A percentile compares a stretch with the other conserved stretches of the same genome.
Evolutionary conservation across 139 green algal species (phyloP).

Genomic region (Pseudopediastrum boryanum): DNA sequence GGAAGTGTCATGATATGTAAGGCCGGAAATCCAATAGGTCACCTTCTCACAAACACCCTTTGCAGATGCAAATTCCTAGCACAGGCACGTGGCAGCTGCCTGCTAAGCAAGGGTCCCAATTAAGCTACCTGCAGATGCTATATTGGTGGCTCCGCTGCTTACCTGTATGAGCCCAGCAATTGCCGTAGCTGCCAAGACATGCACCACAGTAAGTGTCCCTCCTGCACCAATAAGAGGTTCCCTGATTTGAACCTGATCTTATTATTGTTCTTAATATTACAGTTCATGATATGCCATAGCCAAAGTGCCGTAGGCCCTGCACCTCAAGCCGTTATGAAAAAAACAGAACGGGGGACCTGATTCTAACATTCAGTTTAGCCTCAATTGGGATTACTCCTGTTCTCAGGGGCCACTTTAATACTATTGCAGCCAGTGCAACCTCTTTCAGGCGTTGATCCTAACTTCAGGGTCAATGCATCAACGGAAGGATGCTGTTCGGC

Average conservation of each 20-base stretch:
- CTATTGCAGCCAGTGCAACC: too few species aligned
- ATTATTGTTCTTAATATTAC: too few species aligned
- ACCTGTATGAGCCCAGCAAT: constrained; percentile 72
- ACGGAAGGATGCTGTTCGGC: background rate
- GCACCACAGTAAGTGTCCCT: constrained; percentile 60
- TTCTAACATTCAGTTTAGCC: background rate
- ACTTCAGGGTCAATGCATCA: background rate
- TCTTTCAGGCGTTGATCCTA: background rate
- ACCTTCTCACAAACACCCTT: background rate
- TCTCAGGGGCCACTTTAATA: too few species aligned
- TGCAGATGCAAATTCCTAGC: background rate
- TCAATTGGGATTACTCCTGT: background rate
- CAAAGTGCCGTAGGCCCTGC: background rate
- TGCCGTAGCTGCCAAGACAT: constrained; percentile 75
- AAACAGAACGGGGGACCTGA: background rate
- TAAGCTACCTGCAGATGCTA: background rate
- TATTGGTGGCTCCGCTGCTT: background rate
- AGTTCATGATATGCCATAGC: too few species aligned
- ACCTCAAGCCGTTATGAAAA: background rate
- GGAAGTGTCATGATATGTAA: background rate
- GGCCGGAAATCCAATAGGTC: too few species aligned
- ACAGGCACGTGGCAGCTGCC: background rate
- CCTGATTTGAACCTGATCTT: too few species aligned
- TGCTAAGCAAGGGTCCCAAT: background rate
- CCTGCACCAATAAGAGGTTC: constrained; percentile 33